Base-by-base conservation (phyloP, 768 basidiomycete species). In the Rhizopogon vinicolor region DNA sequence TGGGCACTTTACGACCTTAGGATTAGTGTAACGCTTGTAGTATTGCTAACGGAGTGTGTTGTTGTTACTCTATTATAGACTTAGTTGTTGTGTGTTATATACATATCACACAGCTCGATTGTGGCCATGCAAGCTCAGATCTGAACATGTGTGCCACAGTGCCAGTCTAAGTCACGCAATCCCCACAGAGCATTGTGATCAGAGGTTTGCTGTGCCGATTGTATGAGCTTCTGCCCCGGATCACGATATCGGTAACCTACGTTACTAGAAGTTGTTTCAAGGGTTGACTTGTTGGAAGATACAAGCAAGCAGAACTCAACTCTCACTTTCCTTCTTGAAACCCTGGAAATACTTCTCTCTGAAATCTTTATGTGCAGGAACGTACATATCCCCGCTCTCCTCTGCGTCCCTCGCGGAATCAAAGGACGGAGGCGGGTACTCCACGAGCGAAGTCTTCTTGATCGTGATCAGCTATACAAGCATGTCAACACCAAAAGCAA, bases 341-440 rank as follows among this genome's bases (percentile, higher is more conserved):
- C 90, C 86, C 52, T 85, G 83, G 59, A 93, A 93, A 67, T 92
- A 96, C 65, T 93, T 91, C 60, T 87, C 84, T 52, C 92, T 77
- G 68, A 98, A 98, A 62, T 91, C 86, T 60, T 82, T 86, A 69
- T 98, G 95, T 1, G 93, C 94, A 2, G 95, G 94, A 12, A 84
- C 65, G 63, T 81, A 85, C 16, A 61, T 63, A 0, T n/a, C 41
- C 19, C 22, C 8, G 18, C 58, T 14, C 37, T 55, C 9, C 48
- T n/a, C 52, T 39, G 25, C 33, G 10, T 52, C 54, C 13, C 48
- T 59, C 12, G 42, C 41, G 33, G 66, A 60, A 37, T 78, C 76
- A 59, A 91, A 89, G 2, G 73, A 71, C 3, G 89, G 88, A 0
- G 79, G 78, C 1, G 77, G 71, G 60, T 77, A 83, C 35, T 64